Conservation (phyloP, 768 basidiomycete species). For the Leucosporidium yakuticum region DNA sequence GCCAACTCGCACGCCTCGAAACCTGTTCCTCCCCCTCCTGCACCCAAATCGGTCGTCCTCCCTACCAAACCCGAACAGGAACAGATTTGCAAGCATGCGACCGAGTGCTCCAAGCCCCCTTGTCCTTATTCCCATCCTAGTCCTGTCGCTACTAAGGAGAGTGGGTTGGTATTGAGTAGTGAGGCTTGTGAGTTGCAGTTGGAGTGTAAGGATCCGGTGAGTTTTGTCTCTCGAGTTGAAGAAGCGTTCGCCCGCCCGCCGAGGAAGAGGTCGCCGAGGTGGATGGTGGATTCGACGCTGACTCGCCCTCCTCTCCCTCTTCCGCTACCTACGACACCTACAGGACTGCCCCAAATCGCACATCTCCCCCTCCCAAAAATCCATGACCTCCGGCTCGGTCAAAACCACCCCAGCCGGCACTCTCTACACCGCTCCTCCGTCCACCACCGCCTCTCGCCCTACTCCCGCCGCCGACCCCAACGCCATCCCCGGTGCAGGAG, state of each 20-base stretch:
- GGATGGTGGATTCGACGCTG: no score
- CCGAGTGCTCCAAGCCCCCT: slow-evolving; percentile 81
- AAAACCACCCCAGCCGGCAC: slow-evolving; percentile 4
- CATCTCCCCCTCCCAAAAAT: slow-evolving; percentile 36
- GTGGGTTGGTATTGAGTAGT: slow-evolving; percentile 87
- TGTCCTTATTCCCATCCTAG: slow-evolving; percentile 93
- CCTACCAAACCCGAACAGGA: slow-evolving; percentile 44
- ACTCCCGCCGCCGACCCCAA: slow-evolving; percentile 36
- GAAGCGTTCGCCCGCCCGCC: no score
- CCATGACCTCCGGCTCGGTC: slow-evolving; percentile 19
- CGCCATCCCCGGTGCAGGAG: slow-evolving; percentile 22
- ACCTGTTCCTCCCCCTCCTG: slow-evolving; percentile 23
- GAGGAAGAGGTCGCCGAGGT: neutral
- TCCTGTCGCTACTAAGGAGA: slow-evolving; percentile 91
- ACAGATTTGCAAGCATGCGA: slow-evolving; percentile 78
- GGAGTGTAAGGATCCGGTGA: slow-evolving; percentile 76
- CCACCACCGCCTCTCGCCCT: slow-evolving; percentile 30
- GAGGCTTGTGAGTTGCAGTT: slow-evolving; percentile 86
- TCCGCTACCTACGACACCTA: neutral
- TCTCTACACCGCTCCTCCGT: slow-evolving; percentile 7
- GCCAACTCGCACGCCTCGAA: slow-evolving; percentile 18
- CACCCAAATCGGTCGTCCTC: slow-evolving; percentile 32
- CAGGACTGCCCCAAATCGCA: slow-evolving; percentile 40
- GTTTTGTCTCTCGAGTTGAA: slow-evolving; percentile 5
- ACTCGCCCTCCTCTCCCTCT: neutral